phyloP scores from a whole-genome alignment of 306 rosid species.

The Gastrolobium villosum region DNA sequence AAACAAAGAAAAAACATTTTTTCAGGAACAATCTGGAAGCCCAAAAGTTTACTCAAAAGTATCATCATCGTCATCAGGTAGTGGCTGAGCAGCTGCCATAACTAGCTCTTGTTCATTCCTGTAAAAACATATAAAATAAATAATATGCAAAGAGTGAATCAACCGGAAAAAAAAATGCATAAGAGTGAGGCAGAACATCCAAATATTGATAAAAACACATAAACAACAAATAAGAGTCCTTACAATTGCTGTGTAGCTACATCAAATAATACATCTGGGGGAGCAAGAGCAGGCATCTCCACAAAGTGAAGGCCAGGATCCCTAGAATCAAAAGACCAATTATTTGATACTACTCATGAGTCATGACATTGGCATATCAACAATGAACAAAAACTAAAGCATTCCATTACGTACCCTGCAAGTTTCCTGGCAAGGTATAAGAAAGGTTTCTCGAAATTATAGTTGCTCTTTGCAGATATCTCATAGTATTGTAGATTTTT shows the following conservation, averaged over 20 bases:
- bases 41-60: slow-evolving; percentile 48
- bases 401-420: slow-evolving; percentile 67
- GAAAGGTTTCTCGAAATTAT: slow-evolving; percentile 85
- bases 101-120: slow-evolving; percentile 73
- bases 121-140: slow-evolving; percentile 23
- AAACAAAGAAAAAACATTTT: not conserved
- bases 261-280: slow-evolving; percentile 76
- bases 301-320: slow-evolving; percentile 74
- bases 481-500: slow-evolving; percentile 86
- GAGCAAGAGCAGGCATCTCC: slow-evolving; percentile 90
- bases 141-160: not conserved
- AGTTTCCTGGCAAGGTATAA: slow-evolving; percentile 81
- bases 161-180: not conserved
- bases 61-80: slow-evolving; percentile 78
- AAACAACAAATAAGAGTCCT: not conserved
- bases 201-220: not conserved
- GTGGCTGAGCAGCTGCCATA: slow-evolving; percentile 70
- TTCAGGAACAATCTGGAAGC: slow-evolving; percentile 3
- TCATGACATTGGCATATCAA: not conserved
- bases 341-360: not conserved
- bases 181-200: not conserved
- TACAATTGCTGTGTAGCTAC: slow-evolving; percentile 67
- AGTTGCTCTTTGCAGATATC: slow-evolving; percentile 89
- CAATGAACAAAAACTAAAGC: not conserved
- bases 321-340: slow-evolving; percentile 49